A percentile compares a stretch with the other conserved stretches of the same genome.
Evolutionary conservation across 2,329 filamentous ascomycete species (phyloP).

Genomic region (Botrytis elliptica): DNA sequence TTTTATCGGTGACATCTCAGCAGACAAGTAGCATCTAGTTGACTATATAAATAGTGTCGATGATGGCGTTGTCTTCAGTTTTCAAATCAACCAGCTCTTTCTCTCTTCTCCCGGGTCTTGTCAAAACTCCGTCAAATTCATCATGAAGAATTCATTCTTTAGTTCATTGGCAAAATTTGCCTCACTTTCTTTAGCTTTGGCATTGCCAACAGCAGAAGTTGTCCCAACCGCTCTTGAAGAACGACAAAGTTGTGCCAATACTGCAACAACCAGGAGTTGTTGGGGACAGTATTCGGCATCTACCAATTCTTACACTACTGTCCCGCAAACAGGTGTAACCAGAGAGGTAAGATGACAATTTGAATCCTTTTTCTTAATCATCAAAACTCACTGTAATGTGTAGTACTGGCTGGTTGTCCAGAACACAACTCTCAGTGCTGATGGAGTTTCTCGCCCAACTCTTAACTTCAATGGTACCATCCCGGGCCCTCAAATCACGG

Average conservation of each 20-base stretch:
- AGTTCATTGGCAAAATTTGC: conserved; percentile 26
- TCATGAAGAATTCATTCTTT: conserved; percentile 34
- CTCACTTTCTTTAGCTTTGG: conserved; percentile 27
- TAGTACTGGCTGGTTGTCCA: conserved; percentile 34
- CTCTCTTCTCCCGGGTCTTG: background rate
- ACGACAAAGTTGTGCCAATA: conserved; percentile 34
- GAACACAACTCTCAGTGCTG: conserved; percentile 39
- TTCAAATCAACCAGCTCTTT: background rate
- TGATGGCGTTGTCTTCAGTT: background rate
- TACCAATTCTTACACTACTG: conserved; percentile 35
- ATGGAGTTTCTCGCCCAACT: conserved; percentile 53
- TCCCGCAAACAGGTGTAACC: conserved; percentile 40
- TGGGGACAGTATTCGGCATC: conserved; percentile 39
- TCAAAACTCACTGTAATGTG: background rate
- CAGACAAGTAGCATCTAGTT: background rate
- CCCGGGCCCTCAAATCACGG: conserved; percentile 44
- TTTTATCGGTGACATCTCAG: background rate
- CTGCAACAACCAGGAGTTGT: conserved; percentile 36
- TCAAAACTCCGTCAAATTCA: background rate
- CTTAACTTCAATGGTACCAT: conserved; percentile 42
- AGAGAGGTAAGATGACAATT: conserved; percentile 29
- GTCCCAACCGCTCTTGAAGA: conserved; percentile 19
- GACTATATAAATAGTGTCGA: background rate
- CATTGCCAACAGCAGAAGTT: conserved; percentile 27
- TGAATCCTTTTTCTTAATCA: background rate